Conservation (phyloP, 345 rosid species). For the Arabis alpina region DNA sequence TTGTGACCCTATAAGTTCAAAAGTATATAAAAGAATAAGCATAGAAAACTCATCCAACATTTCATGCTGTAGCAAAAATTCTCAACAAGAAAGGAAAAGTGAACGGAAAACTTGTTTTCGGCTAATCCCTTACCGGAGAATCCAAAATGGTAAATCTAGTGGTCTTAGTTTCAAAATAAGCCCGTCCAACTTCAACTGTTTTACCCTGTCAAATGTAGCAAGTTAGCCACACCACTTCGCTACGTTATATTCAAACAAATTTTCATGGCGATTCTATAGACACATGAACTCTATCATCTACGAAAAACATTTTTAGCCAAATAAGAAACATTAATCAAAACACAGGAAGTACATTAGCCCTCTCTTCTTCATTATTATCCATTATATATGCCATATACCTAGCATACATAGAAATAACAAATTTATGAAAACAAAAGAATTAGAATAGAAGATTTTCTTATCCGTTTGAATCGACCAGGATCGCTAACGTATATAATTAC, state of each 20-base stretch:
- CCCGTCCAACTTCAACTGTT: conserved; percentile 99
- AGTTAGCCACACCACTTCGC: conserved; percentile 1
- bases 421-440: no score
- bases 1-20: conserved; percentile 82
- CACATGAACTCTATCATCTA: background rate
- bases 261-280: background rate
- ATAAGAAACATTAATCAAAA: conserved; percentile 14
- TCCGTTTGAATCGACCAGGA: no score
- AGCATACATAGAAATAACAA: no score
- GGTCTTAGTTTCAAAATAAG: conserved; percentile 89
- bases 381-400: no score
- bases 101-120: background rate
- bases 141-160: conserved; percentile 98
- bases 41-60: conserved; percentile 22
- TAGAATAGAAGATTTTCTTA: no score
- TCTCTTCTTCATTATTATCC: conserved; percentile 99
- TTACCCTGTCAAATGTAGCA: conserved; percentile 61
- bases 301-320: background rate
- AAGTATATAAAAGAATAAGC: conserved; percentile 20
- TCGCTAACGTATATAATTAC: no score
- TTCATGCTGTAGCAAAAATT: background rate
- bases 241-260: conserved; percentile 6
- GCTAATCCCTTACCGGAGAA: conserved; percentile 75
- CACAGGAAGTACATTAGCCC: conserved; percentile 62
- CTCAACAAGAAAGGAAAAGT: background rate